These are phyloP conservation scores for Asterella californica DNA, from an alignment of 225 moss, liverwort and hornwort species.

Conservation along the genomic window DNA sequence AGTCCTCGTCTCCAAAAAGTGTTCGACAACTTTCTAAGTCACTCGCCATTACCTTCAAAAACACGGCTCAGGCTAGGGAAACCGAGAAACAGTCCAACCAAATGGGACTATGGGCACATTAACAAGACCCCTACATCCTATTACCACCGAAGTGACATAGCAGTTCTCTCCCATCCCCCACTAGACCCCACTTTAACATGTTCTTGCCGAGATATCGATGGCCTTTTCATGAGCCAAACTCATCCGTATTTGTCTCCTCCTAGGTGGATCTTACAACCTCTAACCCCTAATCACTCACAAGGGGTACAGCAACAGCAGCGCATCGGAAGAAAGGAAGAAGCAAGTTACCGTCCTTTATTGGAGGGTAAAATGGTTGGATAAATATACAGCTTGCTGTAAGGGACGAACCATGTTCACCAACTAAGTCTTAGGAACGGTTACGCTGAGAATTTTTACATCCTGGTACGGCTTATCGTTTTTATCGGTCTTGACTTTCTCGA, in stretches of 20 bases:
- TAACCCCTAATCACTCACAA: background rate
- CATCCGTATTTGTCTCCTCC: background rate
- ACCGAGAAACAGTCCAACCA: background rate
- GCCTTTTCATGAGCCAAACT: background rate
- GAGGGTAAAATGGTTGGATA: background rate
- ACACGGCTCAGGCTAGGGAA: background rate
- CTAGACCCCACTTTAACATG: background rate
- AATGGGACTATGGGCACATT: background rate
- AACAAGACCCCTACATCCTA: background rate
- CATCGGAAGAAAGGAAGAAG: background rate
- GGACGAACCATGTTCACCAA: no score
- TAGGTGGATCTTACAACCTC: background rate
- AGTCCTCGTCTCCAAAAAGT: background rate
- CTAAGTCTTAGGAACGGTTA: constrained; percentile 79
- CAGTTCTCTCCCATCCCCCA: background rate
- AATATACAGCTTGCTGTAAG: background rate
- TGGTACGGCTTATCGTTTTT: constrained; percentile 91
- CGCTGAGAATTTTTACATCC: constrained; percentile 88
- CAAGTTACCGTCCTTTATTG: background rate
- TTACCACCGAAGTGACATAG: background rate
- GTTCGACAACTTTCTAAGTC: background rate
- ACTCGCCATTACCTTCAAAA: constrained; percentile 4
- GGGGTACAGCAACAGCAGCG: background rate
- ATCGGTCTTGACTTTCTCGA: constrained; percentile 91
- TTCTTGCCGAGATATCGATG: background rate